These are phyloP conservation scores for Rhodotorula paludigena DNA, from an alignment of 768 basidiomycete species.

Conservation along the genomic window DNA sequence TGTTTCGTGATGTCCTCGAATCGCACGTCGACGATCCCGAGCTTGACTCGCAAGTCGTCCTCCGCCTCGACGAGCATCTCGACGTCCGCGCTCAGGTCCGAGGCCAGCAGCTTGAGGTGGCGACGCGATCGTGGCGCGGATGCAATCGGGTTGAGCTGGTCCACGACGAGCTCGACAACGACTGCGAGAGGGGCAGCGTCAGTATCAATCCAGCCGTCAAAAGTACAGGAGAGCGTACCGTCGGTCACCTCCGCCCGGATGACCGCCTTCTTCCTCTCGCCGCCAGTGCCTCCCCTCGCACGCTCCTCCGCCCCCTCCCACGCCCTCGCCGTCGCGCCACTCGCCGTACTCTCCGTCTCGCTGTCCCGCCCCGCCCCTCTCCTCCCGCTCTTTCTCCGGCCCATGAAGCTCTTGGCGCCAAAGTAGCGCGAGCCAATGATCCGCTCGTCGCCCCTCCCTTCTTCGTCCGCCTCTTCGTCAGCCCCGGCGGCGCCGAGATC, in stretches of 20 bases:
- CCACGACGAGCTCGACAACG: slow-evolving; percentile 51
- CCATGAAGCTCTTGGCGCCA: slow-evolving; percentile 39
- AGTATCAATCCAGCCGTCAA: slow-evolving; percentile 36
- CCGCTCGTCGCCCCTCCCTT: slow-evolving; percentile 14
- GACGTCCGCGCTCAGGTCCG: slow-evolving; percentile 60
- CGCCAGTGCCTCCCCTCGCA: slow-evolving; percentile 42
- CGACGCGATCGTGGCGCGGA: slow-evolving; percentile 9
- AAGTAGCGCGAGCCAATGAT: slow-evolving; percentile 38
- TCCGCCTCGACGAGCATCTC: slow-evolving; percentile 65
- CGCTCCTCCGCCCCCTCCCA: too few species aligned
- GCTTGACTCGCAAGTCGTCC: slow-evolving; percentile 62
- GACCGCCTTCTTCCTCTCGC: not conserved
- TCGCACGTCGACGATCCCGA: slow-evolving; percentile 55
- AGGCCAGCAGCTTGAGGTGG: slow-evolving; percentile 57
- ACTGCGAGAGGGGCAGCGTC: slow-evolving; percentile 50
- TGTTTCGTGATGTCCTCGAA: slow-evolving; percentile 43
- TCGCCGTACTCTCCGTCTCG: slow-evolving; percentile 9
- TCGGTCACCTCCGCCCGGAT: slow-evolving; percentile 11
- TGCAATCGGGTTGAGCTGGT: not conserved
- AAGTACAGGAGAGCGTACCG: not conserved
- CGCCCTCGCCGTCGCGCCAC: not conserved
- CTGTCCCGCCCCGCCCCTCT: not conserved
- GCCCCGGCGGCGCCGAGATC: slow-evolving; percentile 48
- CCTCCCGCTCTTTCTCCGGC: too few species aligned
- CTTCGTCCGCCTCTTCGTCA: slow-evolving; percentile 42